Evolutionary conservation across 139 green algal species (phyloP).

Genomic region (Ostreobium quekettii): DNA sequence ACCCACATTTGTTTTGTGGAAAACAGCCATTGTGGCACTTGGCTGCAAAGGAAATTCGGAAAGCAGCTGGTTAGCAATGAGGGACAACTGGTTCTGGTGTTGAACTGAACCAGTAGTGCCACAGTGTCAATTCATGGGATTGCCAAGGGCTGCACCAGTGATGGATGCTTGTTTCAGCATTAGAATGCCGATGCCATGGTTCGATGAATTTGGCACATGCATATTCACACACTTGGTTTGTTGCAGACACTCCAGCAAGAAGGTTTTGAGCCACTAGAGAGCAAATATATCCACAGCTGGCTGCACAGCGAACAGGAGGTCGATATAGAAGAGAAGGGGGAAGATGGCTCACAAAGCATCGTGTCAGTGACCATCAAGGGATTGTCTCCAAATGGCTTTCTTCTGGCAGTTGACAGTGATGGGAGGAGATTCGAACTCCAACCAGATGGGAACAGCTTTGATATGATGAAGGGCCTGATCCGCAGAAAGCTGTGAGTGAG

Average conservation of each 20-base stretch:
- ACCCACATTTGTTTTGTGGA: too few relatives aligned
- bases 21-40: too few relatives aligned
- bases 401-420: constrained; percentile 52
- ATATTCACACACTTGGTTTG: constrained; percentile 17
- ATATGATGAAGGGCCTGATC: constrained; percentile 61
- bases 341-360: background rate
- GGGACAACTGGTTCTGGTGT: too few relatives aligned
- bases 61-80: too few relatives aligned
- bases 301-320: constrained; percentile 70
- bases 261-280: constrained; percentile 59
- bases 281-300: constrained; percentile 62
- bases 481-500: constrained; percentile 36
- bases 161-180: too few relatives aligned
- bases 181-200: too few relatives aligned
- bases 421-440: constrained; percentile 71
- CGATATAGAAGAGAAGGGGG: constrained; percentile 17
- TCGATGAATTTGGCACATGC: background rate
- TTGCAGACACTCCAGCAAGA: constrained; percentile 44
- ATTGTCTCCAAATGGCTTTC: constrained; percentile 55
- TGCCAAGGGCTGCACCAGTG: too few relatives aligned
- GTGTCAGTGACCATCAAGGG: constrained; percentile 40
- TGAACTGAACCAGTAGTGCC: too few relatives aligned
- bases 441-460: constrained; percentile 82
- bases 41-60: too few relatives aligned
- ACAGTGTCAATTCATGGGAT: too few relatives aligned